These are phyloP conservation scores for Drechslera avenae DNA, from an alignment of 2,329 filamentous ascomycete genomes.

Conservation along the genomic window DNA sequence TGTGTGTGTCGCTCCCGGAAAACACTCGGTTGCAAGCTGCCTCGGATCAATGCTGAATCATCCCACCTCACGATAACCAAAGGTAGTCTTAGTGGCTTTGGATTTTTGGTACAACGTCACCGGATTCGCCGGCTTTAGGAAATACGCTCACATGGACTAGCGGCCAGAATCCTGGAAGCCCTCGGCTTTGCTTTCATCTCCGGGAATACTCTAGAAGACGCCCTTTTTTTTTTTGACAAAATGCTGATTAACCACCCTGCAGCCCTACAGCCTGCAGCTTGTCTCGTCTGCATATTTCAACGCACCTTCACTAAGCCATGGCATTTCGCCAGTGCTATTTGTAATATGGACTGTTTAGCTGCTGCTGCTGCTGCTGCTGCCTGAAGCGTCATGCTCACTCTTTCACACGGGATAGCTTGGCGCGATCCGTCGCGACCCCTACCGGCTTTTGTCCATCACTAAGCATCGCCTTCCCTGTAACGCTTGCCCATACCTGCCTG, in stretches of 20 bases:
- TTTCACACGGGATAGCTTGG: not conserved
- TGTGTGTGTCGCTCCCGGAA: no score
- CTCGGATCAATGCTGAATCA: not conserved
- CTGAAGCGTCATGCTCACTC: constrained; percentile 4
- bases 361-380: no score
- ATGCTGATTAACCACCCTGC: constrained; percentile 17
- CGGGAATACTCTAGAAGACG: constrained; percentile 23
- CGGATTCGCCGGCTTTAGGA: not conserved
- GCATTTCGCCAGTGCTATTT: constrained; percentile 1
- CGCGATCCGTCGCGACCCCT: constrained; percentile 1
- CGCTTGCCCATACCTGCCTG: not conserved
- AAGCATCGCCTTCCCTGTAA: constrained; percentile 10
- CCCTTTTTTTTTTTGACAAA: constrained; percentile 9
- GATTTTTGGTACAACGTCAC: not conserved
- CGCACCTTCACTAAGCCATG: constrained; percentile 1
- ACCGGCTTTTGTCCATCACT: constrained; percentile 13
- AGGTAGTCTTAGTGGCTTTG: not conserved
- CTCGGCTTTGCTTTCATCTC: constrained; percentile 7
- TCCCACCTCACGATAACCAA: no score
- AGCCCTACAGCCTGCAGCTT: constrained; percentile 6
- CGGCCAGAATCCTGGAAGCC: constrained; percentile 1
- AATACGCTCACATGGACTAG: not conserved
- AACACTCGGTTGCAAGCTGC: no score
- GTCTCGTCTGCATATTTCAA: constrained; percentile 2
- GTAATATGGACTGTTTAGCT: not conserved